Percentiles rank a stretch among this genome's conserved stretches.
Evolutionary conservation across 768 basidiomycete genomes (phyloP).

Genomic region (Xanthoconium stramineum): DNA sequence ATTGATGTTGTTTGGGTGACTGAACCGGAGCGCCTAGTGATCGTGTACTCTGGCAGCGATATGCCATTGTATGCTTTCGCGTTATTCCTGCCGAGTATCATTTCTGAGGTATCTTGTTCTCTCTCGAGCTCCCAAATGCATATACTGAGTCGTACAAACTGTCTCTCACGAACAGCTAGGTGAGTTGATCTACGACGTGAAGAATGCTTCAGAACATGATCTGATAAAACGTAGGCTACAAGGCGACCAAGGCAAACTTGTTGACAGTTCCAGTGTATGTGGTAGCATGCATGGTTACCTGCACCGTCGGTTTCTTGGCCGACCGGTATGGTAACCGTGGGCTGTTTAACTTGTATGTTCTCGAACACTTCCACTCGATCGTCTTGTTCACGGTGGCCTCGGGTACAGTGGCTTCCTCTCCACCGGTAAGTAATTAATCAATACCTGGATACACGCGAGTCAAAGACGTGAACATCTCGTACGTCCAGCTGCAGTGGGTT

Average conservation of each 20-base stretch:
- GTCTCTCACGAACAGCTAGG: slow-evolving; percentile 35
- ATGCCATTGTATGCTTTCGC: slow-evolving; percentile 76
- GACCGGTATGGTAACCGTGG: slow-evolving; percentile 62
- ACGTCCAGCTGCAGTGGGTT: slow-evolving; percentile 51
- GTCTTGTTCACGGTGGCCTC: background rate
- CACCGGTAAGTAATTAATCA: slow-evolving; percentile 23
- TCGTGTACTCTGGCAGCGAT: slow-evolving; percentile 53
- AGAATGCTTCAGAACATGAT: background rate
- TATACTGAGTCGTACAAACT: no score
- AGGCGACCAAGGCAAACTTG: slow-evolving; percentile 71
- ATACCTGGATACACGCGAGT: no score
- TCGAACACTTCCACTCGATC: background rate
- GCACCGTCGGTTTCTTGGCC: slow-evolving; percentile 57
- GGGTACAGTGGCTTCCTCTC: slow-evolving; percentile 23
- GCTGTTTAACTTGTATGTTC: slow-evolving; percentile 57
- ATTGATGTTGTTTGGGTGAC: background rate
- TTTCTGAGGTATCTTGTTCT: slow-evolving; percentile 51
- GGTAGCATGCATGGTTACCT: slow-evolving; percentile 65
- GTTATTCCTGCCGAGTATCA: slow-evolving; percentile 76
- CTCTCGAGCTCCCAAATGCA: no score
- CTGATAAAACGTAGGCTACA: slow-evolving; percentile 43
- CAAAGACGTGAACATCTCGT: background rate
- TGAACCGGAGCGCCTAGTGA: slow-evolving; percentile 41
- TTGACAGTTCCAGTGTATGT: slow-evolving; percentile 76
- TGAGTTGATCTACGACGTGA: slow-evolving; percentile 17